These are phyloP conservation scores for Tolypocladium pustulatum DNA, from an alignment of 2,329 filamentous ascomycete genomes.

Conservation along the genomic window DNA sequence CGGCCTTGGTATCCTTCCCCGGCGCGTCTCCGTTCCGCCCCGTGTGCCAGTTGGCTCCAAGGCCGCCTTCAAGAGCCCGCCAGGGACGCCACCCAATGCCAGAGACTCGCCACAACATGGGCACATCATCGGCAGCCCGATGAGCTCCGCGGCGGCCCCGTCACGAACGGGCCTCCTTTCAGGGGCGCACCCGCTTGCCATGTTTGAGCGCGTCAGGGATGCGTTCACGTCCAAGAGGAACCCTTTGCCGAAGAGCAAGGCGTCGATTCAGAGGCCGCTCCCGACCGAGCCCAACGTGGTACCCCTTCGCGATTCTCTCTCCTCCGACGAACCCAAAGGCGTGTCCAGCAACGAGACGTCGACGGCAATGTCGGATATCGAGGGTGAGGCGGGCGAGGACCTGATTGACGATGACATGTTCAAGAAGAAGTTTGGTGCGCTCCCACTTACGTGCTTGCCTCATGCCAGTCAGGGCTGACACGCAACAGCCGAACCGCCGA, in stretches of 20 bases:
- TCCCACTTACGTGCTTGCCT: not conserved
- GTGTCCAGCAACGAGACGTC: not conserved
- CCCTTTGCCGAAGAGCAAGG: not conserved
- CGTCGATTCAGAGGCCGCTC: not conserved
- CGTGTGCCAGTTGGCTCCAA: not conserved
- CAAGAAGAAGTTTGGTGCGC: slow-evolving; percentile 19
- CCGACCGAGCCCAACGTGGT: not conserved
- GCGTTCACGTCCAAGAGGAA: not conserved
- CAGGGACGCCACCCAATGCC: not conserved
- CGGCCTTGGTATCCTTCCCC: not conserved
- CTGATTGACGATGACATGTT: slow-evolving; percentile 16
- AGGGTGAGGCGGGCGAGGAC: not conserved
- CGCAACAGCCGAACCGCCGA: slow-evolving; percentile 15
- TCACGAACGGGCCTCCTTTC: not conserved
- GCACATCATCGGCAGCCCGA: not conserved
- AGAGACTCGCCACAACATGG: not conserved
- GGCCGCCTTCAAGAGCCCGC: not conserved
- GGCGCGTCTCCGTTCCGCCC: not conserved
- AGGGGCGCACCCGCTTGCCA: not conserved
- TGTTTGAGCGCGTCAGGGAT: not conserved
- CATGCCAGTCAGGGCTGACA: not conserved
- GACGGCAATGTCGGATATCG: not conserved
- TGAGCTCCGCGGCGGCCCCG: not conserved
- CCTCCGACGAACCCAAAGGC: not conserved
- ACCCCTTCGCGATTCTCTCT: not conserved